A percentile compares a stretch with the other conserved stretches of the same genome.
phyloP scores from a whole-genome alignment of 75 land plant genomes.

The Ceratopteris richardii region DNA sequence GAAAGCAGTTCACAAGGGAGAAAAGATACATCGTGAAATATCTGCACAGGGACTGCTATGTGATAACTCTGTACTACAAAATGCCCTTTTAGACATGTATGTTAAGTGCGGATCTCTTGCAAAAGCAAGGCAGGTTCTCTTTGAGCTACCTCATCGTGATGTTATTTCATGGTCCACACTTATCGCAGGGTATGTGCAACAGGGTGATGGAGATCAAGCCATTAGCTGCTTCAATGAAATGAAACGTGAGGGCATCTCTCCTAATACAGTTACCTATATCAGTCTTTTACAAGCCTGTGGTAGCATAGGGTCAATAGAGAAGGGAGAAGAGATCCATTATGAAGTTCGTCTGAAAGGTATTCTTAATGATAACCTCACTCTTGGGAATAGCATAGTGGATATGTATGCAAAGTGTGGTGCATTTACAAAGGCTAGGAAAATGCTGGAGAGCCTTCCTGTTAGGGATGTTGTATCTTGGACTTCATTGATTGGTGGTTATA shows the following conservation, averaged over 20 bases:
- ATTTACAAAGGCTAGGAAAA: constrained; percentile 5
- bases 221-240: too few relatives aligned
- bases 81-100: too few relatives aligned
- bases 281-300: constrained; percentile 24
- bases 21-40: too few relatives aligned
- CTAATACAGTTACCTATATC: constrained; percentile 30
- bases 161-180: too few relatives aligned
- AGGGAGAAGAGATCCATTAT: constrained; percentile 18
- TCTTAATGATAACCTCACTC: constrained; percentile 11
- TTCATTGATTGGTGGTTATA: constrained; percentile 28
- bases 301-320: not conserved
- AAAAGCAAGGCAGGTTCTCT: too few relatives aligned
- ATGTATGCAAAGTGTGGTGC: constrained; percentile 25
- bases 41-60: too few relatives aligned
- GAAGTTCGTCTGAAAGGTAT: constrained; percentile 11
- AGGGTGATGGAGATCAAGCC: too few relatives aligned
- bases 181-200: too few relatives aligned
- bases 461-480: constrained; percentile 28
- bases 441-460: constrained; percentile 20
- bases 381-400: constrained; percentile 12
- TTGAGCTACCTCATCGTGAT: too few relatives aligned
- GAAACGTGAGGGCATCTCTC: not conserved
- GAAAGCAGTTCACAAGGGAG: too few relatives aligned
- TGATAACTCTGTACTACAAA: too few relatives aligned
- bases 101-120: too few relatives aligned